Conservation (phyloP, 83 land plant species). For the Thuja plicata region DNA sequence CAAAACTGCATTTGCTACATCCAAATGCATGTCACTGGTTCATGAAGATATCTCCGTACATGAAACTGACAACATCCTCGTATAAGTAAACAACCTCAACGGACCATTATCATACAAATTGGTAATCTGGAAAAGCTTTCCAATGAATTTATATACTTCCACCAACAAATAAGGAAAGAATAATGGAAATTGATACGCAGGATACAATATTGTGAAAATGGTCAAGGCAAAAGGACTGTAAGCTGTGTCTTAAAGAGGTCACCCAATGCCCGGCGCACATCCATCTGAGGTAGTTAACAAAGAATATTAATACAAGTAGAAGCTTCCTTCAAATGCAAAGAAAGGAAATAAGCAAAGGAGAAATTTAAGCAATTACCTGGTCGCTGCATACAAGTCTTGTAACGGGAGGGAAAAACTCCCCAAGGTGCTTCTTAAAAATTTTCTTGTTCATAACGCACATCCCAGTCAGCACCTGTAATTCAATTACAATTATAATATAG, state of each 20-base stretch:
- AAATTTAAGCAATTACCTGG: slow-evolving; percentile 56
- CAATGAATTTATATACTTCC: not conserved
- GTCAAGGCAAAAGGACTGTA: slow-evolving; percentile 30
- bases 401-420: slow-evolving; percentile 86
- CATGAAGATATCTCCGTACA: not conserved
- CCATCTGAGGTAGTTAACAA: slow-evolving; percentile 52
- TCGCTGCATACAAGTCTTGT: slow-evolving; percentile 93
- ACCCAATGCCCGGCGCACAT: slow-evolving; percentile 81
- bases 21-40: not conserved
- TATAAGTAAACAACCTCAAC: not conserved
- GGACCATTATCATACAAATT: not conserved
- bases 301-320: not conserved
- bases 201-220: not conserved
- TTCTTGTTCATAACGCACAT: slow-evolving; percentile 73
- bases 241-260: slow-evolving; percentile 77
- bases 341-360: not conserved
- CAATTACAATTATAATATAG: not conserved
- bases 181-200: not conserved
- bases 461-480: slow-evolving; percentile 77
- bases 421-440: slow-evolving; percentile 80
- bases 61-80: not conserved
- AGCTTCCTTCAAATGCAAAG: not conserved
- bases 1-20: not conserved
- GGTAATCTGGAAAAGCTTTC: not conserved
- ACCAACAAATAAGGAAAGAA: slow-evolving; percentile 3